Percentiles rank a stretch among this genome's conserved stretches.
Conservation (phyloP, 331 rosid species). For the Phaseolus coccineus region DNA sequence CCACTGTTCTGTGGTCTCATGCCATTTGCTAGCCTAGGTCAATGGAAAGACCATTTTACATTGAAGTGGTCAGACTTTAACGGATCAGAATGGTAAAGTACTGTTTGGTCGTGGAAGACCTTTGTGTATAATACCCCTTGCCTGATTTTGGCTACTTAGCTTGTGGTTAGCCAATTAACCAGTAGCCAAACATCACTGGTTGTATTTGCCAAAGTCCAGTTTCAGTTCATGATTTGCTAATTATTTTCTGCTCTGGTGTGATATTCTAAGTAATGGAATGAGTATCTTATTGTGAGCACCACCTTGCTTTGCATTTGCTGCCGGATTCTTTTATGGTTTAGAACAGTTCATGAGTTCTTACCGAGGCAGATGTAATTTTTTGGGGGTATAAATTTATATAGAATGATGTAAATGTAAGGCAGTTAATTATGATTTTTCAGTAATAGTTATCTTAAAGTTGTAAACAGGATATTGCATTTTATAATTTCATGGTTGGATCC, state of each 20-base stretch:
- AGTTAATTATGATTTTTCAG: neutral
- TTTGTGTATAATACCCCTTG: neutral
- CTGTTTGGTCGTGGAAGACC: constrained; percentile 27
- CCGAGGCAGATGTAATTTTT: neutral
- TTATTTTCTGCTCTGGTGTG: constrained; percentile 30
- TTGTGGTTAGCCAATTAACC: constrained; percentile 36
- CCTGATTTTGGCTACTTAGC: constrained; percentile 1
- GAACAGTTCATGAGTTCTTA: neutral
- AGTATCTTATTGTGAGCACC: neutral
- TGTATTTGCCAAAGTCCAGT: constrained; percentile 23
- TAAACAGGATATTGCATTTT: neutral
- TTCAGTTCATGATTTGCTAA: constrained; percentile 25
- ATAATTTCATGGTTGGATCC: neutral
- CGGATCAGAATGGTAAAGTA: constrained; percentile 36
- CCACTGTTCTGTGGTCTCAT: constrained; percentile 77
- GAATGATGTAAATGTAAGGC: neutral
- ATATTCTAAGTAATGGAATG: constrained; percentile 21
- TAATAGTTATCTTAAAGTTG: neutral
- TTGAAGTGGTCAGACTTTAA: constrained; percentile 34
- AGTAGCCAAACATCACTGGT: neutral
- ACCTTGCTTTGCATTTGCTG: neutral
- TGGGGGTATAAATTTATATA: neutral
- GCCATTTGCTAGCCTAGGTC: constrained; percentile 79
- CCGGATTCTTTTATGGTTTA: neutral
- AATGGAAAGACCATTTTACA: constrained; percentile 73